Conservation (phyloP, 495 filamentous ascomycete species). For the Beverwykella pulmonaria region DNA sequence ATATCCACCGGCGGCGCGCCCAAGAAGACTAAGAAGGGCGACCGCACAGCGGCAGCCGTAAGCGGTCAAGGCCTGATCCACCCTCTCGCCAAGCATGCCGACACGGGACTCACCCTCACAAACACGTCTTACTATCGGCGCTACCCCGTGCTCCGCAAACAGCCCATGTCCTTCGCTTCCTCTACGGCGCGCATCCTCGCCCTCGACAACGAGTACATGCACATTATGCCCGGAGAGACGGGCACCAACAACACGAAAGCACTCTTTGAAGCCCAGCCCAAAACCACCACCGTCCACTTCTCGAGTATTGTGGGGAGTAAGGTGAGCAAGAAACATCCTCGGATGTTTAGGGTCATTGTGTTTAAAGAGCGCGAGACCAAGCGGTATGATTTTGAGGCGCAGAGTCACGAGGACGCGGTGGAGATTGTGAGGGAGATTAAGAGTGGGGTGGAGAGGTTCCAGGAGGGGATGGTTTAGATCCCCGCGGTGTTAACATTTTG, state of each 20-base stretch:
- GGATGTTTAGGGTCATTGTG: constrained; percentile 85
- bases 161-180: constrained; percentile 88
- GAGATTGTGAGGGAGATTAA: constrained; percentile 90
- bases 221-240: constrained; percentile 77
- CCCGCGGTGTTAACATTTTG: no score
- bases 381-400: constrained; percentile 94
- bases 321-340: constrained; percentile 85
- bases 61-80: constrained; percentile 52
- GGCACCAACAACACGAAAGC: constrained; percentile 41
- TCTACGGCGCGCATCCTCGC: constrained; percentile 80
- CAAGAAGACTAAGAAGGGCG: constrained; percentile 61
- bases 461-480: constrained; percentile 14
- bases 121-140: constrained; percentile 75
- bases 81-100: constrained; percentile 68
- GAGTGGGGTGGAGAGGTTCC: constrained; percentile 53
- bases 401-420: constrained; percentile 72
- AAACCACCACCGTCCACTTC: constrained; percentile 90
- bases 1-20: constrained; percentile 64
- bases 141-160: constrained; percentile 89
- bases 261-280: constrained; percentile 54
- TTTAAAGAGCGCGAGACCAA: constrained; percentile 85
- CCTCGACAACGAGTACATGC: constrained; percentile 94
- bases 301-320: constrained; percentile 92
- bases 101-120: constrained; percentile 57
- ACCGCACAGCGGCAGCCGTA: constrained; percentile 11